Conservation (phyloP, 768 basidiomycete genomes). For the Pleurotus platypus region DNA sequence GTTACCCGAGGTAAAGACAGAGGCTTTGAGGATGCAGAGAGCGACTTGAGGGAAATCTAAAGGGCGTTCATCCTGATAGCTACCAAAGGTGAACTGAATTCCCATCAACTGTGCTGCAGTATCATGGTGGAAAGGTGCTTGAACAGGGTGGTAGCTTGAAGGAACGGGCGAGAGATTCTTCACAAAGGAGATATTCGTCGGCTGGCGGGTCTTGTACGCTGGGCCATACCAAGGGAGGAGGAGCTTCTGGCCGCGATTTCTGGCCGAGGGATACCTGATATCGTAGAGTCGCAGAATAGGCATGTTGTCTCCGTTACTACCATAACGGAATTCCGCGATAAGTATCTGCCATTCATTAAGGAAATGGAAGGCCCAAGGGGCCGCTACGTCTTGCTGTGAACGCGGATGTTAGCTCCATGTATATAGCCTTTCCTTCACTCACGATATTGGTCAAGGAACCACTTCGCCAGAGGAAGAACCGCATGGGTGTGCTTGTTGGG, state of each 20-base stretch:
- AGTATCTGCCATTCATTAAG: conserved; percentile 3
- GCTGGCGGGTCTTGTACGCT: conserved; percentile 1
- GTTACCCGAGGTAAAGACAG: conserved; percentile 1
- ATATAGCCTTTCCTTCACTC: neutral
- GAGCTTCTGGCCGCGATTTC: conserved; percentile 3
- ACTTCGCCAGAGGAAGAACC: conserved; percentile 3
- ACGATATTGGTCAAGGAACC: conserved; percentile 5
- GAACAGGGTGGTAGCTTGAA: neutral
- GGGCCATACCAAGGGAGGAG: conserved; percentile 5
- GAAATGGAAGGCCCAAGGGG: conserved; percentile 5
- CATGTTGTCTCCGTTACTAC: neutral
- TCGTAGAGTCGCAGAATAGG: conserved; percentile 3
- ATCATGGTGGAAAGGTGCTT: conserved; percentile 1
- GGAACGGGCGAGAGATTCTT: neutral
- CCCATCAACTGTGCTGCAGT: neutral
- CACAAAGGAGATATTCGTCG: conserved; percentile 1
- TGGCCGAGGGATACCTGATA: neutral
- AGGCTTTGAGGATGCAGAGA: conserved; percentile 3
- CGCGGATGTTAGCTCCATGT: neutral
- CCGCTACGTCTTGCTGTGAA: neutral
- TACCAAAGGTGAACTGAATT: conserved; percentile 1
- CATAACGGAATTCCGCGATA: conserved; percentile 1
- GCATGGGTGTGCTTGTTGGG: conserved; percentile 3
- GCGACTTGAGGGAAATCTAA: conserved; percentile 1
- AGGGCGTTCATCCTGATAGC: neutral